These are phyloP conservation scores for Vachellia pachyceras DNA, from an alignment of 306 rosid genomes.

Conservation along the genomic window DNA sequence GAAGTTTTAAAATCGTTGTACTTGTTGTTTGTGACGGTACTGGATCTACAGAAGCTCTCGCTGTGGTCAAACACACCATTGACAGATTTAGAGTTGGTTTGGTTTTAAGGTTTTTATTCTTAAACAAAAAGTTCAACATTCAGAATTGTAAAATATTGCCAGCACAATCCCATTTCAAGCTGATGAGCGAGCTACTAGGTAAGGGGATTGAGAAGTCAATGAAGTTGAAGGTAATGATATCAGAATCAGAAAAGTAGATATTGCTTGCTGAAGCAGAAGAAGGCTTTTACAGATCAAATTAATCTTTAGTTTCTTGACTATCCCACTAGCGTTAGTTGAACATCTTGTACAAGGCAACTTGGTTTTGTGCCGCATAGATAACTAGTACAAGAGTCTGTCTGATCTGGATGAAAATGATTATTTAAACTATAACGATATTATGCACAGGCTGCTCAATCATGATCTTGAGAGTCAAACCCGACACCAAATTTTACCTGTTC, in stretches of 20 bases:
- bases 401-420: no score
- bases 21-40: background rate
- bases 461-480: background rate
- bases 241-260: background rate
- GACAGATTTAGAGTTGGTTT: no score
- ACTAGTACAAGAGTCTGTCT: background rate
- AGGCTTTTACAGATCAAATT: background rate
- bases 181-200: background rate
- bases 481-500: background rate
- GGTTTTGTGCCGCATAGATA: background rate
- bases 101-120: no score
- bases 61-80: background rate
- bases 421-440: background rate
- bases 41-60: background rate
- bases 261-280: background rate
- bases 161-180: background rate
- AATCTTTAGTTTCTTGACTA: background rate
- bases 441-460: background rate
- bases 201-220: background rate
- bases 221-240: background rate
- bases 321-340: background rate
- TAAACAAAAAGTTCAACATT: background rate
- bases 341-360: background rate
- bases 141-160: background rate
- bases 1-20: no score